Evolutionary conservation across 1,284 basidiomycete species (phyloP), one percentile per base, ranked within the genome.

Genomic region (Waitea zeae): DNA sequence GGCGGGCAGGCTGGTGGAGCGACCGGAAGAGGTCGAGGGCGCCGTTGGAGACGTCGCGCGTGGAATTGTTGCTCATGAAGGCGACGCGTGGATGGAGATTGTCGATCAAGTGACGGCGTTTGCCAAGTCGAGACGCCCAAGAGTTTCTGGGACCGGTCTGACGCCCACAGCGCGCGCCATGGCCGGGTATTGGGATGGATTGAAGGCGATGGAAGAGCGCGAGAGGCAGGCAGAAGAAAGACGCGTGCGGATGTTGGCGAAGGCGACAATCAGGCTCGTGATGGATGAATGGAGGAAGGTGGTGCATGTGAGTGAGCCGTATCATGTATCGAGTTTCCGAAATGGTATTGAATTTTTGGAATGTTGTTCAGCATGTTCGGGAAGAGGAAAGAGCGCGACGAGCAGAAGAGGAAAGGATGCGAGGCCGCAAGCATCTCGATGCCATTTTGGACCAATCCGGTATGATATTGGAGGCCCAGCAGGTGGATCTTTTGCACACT

Each of bases 361-460:
- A 34, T 9, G 20, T 14, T 4, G 33, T 32, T 40, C 38, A 77
- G 74, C 69, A 87, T 48, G 67, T 92, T 12, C 70, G 81, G 4
- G 76, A 83, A 33, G 66, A 76, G 41, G 64, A 75, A 39, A 59
- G 75, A 18, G 57, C 64, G 11, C 57, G 60, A 37, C 57, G 64
- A 35, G 68, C 70, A 42, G 67, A 59, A 12, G 78, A 84, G 48
- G 70, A 77, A 44, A 69, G 73, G 42, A 62, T 71, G 14, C 55
- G 68, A 9, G 80, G 80, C 1, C 81, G 82, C 41, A 75, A 81
- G 44, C 90, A 95, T 56, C 64, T 97, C 17, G 83, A 90, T 51
- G 84, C 79, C 3, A 88, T 97, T 44, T 61, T 97, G 26, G 73
- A 89, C 52, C 80, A 93, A 47, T 93, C 88, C 29, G 84, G 84